phyloP scores from a whole-genome alignment of 495 filamentous ascomycete species.

The Daldinia vernicosa region DNA sequence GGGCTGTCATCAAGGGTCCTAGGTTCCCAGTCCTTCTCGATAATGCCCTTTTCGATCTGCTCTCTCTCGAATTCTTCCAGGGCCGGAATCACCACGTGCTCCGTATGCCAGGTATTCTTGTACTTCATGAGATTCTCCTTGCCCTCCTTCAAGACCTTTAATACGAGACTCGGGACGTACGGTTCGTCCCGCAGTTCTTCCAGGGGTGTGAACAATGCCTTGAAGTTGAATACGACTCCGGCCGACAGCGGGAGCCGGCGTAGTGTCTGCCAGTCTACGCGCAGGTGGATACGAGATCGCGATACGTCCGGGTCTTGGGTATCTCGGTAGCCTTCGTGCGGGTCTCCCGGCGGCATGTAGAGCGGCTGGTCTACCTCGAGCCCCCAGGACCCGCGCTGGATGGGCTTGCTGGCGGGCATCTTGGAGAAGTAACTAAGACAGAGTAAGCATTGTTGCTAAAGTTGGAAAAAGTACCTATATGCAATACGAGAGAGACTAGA shows the following conservation, averaged over 20 bases:
- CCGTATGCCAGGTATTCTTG: constrained; percentile 85
- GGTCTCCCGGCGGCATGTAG: constrained; percentile 80
- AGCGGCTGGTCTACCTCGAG: constrained; percentile 80
- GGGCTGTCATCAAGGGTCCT: constrained; percentile 83
- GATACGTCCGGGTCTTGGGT: constrained; percentile 65
- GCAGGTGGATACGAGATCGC: constrained; percentile 70
- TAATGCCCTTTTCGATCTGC: constrained; percentile 71
- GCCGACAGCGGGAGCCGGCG: constrained; percentile 81
- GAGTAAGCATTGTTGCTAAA: neutral
- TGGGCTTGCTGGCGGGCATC: constrained; percentile 75
- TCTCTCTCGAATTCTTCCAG: constrained; percentile 74
- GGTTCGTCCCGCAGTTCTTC: constrained; percentile 77
- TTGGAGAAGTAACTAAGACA: constrained; percentile 75
- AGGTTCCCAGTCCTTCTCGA: constrained; percentile 72
- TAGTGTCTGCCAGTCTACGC: constrained; percentile 95
- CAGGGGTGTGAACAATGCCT: constrained; percentile 84
- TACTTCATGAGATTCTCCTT: constrained; percentile 82
- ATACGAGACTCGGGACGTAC: constrained; percentile 72
- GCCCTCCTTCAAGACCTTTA: constrained; percentile 74
- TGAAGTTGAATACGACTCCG: constrained; percentile 89
- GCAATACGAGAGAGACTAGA: too few species aligned
- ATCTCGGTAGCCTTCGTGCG: constrained; percentile 66
- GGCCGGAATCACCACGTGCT: constrained; percentile 75
- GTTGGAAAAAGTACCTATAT: too few species aligned
- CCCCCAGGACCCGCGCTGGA: constrained; percentile 90